phyloP scores from a whole-genome alignment of 306 rosid species.

The Gleditsia sinensis region DNA sequence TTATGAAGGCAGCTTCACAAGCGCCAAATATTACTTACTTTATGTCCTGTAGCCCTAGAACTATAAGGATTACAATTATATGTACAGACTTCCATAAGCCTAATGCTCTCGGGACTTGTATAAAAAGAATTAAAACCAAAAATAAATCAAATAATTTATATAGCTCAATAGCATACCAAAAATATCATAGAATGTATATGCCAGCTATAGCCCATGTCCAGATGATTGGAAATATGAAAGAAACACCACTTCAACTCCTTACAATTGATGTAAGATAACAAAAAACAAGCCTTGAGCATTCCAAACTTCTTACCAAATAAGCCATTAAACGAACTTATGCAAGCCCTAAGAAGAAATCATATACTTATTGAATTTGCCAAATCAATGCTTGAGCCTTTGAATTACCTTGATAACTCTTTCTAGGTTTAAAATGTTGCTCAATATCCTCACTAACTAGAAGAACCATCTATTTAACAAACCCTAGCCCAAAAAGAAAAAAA shows the following conservation, averaged over 20 bases:
- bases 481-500: conserved; percentile 18
- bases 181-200: background rate
- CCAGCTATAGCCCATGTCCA: background rate
- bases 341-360: conserved; percentile 15
- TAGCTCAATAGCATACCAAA: conserved; percentile 3
- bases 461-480: background rate
- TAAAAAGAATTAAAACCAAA: background rate
- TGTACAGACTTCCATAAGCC: background rate
- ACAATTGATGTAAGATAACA: background rate
- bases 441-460: conserved; percentile 14
- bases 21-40: background rate
- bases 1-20: background rate
- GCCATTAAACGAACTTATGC: background rate
- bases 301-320: conserved; percentile 29
- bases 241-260: background rate
- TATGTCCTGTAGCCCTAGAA: background rate
- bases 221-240: conserved; percentile 11
- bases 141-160: background rate
- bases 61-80: conserved; percentile 6
- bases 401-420: conserved; percentile 24
- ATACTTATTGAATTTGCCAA: background rate
- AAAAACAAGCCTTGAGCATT: conserved; percentile 6
- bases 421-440: conserved; percentile 6
- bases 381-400: conserved; percentile 20
- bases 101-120: background rate